A percentile compares a stretch with the other conserved stretches of the same genome.
These are phyloP conservation scores for Candida stauntonica DNA, from an alignment of 805 yeast genomes.

Conservation along the genomic window DNA sequence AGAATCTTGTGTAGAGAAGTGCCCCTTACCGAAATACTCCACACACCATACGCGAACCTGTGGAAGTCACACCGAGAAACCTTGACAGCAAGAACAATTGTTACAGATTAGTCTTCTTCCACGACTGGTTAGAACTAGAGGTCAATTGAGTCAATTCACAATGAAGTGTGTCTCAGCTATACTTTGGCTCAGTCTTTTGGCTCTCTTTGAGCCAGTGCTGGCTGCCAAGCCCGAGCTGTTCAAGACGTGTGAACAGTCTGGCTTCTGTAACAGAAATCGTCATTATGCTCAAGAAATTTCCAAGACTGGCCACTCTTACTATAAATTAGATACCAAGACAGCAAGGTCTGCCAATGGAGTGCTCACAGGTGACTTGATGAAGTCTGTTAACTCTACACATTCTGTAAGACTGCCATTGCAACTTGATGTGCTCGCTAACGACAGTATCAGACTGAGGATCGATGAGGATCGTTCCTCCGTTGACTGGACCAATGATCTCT, in stretches of 20 bases:
- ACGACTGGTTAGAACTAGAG: too few relatives aligned
- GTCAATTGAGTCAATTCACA: neutral
- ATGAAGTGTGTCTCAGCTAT: neutral
- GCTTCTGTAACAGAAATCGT: slow-evolving; percentile 80
- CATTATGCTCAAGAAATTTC: slow-evolving; percentile 44
- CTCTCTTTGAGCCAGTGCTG: neutral
- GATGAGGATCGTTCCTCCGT: slow-evolving; percentile 51
- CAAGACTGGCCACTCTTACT: slow-evolving; percentile 32
- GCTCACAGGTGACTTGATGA: slow-evolving; percentile 44
- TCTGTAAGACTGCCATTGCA: slow-evolving; percentile 49
- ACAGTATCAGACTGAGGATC: slow-evolving; percentile 55
- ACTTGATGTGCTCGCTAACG: slow-evolving; percentile 50
- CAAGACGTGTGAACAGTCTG: slow-evolving; percentile 74
- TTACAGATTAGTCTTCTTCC: too few relatives aligned
- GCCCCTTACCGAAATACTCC: too few relatives aligned
- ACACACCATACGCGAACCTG: too few relatives aligned
- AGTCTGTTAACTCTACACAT: slow-evolving; percentile 38
- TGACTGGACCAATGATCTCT: slow-evolving; percentile 21
- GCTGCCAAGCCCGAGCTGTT: slow-evolving; percentile 65
- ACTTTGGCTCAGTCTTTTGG: neutral
- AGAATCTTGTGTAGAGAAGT: too few relatives aligned
- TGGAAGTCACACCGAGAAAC: neutral
- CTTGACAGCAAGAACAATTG: neutral
- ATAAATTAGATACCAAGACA: slow-evolving; percentile 36
- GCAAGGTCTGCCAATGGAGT: slow-evolving; percentile 31